Evolutionary conservation across 2,329 filamentous ascomycete species (phyloP).

Genomic region (Penicillium expansum): DNA sequence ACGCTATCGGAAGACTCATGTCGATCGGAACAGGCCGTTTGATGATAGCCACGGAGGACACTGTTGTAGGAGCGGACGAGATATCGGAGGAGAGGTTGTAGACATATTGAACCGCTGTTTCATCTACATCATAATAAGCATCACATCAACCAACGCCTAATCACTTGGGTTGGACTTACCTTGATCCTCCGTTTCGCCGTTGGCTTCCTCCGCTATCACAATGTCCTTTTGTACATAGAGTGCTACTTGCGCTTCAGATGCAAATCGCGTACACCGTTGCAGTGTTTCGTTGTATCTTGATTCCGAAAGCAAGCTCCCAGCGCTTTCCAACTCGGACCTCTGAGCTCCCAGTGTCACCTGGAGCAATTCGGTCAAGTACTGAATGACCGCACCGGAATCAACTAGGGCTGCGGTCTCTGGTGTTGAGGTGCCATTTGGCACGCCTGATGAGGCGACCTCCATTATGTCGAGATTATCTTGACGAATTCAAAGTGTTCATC

Average conservation of each 20-base stretch:
- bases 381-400: constrained; percentile 67
- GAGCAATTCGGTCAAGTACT: constrained; percentile 69
- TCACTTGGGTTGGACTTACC: constrained; percentile 34
- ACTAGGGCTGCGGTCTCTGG: constrained; percentile 41
- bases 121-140: constrained; percentile 21
- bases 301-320: constrained; percentile 78
- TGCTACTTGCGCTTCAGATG: constrained; percentile 79
- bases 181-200: constrained; percentile 37
- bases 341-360: constrained; percentile 72
- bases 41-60: constrained; percentile 81
- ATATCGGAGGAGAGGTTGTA: constrained; percentile 84
- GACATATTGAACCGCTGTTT: constrained; percentile 52
- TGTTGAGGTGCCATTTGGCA: constrained; percentile 36
- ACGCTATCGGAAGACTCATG: constrained; percentile 73
- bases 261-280: constrained; percentile 83
- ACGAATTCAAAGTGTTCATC: constrained; percentile 31
- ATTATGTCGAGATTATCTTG: constrained; percentile 32
- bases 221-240: constrained; percentile 85
- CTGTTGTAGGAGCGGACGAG: constrained; percentile 69
- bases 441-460: constrained; percentile 40
- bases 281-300: constrained; percentile 73
- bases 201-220: constrained; percentile 52
- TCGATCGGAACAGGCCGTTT: constrained; percentile 90
- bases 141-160: neutral
- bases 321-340: constrained; percentile 72